Evolutionary conservation across 2,329 filamentous ascomycete genomes (phyloP).

Genomic region (Calcarisporium arbuscula): DNA sequence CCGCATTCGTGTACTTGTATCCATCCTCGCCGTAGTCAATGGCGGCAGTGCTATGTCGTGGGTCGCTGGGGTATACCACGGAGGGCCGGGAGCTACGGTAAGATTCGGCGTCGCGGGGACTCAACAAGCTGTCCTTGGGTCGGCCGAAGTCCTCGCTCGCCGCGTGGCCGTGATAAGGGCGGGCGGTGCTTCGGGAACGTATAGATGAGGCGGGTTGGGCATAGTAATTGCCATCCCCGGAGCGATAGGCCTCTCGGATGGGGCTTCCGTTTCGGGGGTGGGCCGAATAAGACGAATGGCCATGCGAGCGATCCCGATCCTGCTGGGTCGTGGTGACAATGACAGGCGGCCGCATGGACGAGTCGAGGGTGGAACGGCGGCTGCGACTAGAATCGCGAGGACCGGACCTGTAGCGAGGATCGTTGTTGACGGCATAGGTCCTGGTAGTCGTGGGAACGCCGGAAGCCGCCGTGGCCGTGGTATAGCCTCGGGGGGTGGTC

Average conservation of each 20-base stretch:
- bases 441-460: constrained; percentile 40
- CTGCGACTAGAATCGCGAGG: constrained; percentile 41
- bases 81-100: constrained; percentile 43
- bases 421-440: constrained; percentile 51
- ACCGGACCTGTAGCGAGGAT: constrained; percentile 40
- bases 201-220: constrained; percentile 53
- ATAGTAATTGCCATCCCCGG: constrained; percentile 46
- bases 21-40: constrained; percentile 52
- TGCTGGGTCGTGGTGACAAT: constrained; percentile 51
- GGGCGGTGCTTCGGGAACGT: constrained; percentile 42
- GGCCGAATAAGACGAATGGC: constrained; percentile 29
- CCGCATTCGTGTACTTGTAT: constrained; percentile 58
- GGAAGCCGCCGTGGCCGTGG: constrained; percentile 25
- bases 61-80: constrained; percentile 36
- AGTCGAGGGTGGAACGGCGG: constrained; percentile 48
- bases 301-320: constrained; percentile 32
- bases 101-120: constrained; percentile 33
- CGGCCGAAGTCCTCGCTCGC: constrained; percentile 47
- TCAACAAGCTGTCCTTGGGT: constrained; percentile 36
- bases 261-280: constrained; percentile 44
- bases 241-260: constrained; percentile 43
- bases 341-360: constrained; percentile 43
- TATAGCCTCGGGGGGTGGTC: constrained; percentile 27
- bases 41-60: constrained; percentile 35
- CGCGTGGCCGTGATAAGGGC: constrained; percentile 41